Percentiles rank a stretch among this genome's conserved stretches.
phyloP scores from a whole-genome alignment of 805 yeast genomes.

The Suhomyces prunicola region DNA sequence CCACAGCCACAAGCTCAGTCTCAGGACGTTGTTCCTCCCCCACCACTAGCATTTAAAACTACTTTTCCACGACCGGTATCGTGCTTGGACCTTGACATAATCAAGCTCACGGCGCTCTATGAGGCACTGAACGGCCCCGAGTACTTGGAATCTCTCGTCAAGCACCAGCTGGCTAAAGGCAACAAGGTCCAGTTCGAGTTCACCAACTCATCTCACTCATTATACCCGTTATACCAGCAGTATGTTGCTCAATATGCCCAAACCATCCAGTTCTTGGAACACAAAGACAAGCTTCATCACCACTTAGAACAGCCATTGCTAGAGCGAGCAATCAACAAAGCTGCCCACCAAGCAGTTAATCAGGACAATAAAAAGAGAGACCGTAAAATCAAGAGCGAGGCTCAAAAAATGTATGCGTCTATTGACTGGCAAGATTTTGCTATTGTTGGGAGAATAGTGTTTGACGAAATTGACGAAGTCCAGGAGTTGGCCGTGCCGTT shows the following conservation, averaged over 20 bases:
- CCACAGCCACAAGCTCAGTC: background rate
- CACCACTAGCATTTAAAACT: slow-evolving; percentile 3
- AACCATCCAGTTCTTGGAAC: slow-evolving; percentile 16
- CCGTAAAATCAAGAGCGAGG: slow-evolving; percentile 35
- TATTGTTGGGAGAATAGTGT: slow-evolving; percentile 64
- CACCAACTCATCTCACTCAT: slow-evolving; percentile 54
- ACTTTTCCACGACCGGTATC: slow-evolving; percentile 43
- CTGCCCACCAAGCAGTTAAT: slow-evolving; percentile 46
- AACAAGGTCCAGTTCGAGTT: slow-evolving; percentile 66
- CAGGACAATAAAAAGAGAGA: slow-evolving; percentile 27
- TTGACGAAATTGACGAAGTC: slow-evolving; percentile 58
- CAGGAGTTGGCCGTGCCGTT: slow-evolving; percentile 57
- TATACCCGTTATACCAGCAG: slow-evolving; percentile 47
- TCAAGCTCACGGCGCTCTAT: slow-evolving; percentile 70
- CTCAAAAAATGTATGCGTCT: slow-evolving; percentile 56
- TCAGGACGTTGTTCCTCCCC: background rate
- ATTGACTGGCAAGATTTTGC: slow-evolving; percentile 87
- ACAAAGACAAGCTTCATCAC: slow-evolving; percentile 3
- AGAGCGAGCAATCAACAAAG: slow-evolving; percentile 47
- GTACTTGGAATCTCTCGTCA: slow-evolving; percentile 30
- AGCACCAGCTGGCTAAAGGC: slow-evolving; percentile 35
- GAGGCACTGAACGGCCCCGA: slow-evolving; percentile 57
- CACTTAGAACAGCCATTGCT: background rate
- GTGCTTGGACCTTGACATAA: slow-evolving; percentile 59
- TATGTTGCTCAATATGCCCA: slow-evolving; percentile 55